Conservation (phyloP, 768 basidiomycete genomes). For the Kwoniella sp. region DNA sequence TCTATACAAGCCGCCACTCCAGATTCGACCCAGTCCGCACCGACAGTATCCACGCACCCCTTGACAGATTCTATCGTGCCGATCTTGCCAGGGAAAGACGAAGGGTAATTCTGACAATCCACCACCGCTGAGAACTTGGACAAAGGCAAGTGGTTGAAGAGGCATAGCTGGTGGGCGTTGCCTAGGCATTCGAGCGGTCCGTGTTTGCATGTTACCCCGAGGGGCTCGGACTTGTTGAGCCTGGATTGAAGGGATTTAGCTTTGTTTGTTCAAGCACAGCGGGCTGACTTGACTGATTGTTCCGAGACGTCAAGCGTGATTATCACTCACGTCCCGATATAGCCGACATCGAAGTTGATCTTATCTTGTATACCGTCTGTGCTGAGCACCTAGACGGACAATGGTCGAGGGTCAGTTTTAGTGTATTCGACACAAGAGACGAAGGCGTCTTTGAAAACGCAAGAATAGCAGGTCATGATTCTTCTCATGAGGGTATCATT, state of each 20-base stretch:
- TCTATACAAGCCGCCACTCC: conserved; percentile 60
- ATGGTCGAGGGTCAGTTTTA: too few relatives aligned
- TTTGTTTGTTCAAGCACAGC: neutral
- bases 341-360: conserved; percentile 70
- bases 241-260: conserved; percentile 8
- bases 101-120: conserved; percentile 35
- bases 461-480: too few relatives aligned
- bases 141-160: conserved; percentile 55
- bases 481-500: too few relatives aligned
- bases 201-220: conserved; percentile 78
- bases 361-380: conserved; percentile 63
- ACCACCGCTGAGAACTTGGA: conserved; percentile 29
- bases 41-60: conserved; percentile 67
- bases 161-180: conserved; percentile 87
- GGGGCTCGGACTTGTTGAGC: conserved; percentile 27
- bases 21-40: conserved; percentile 72
- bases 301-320: too few relatives aligned
- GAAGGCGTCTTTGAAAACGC: too few relatives aligned
- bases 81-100: conserved; percentile 60
- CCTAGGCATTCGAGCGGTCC: conserved; percentile 76
- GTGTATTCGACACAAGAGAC: too few relatives aligned
- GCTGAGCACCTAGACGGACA: conserved; percentile 57
- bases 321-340: conserved; percentile 69
- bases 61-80: conserved; percentile 69
- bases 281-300: neutral